Evolutionary conservation across 2,329 filamentous ascomycete genomes (phyloP), one percentile per base, ranked within the genome.

Genomic region (Tolypocladium guangdongense): DNA sequence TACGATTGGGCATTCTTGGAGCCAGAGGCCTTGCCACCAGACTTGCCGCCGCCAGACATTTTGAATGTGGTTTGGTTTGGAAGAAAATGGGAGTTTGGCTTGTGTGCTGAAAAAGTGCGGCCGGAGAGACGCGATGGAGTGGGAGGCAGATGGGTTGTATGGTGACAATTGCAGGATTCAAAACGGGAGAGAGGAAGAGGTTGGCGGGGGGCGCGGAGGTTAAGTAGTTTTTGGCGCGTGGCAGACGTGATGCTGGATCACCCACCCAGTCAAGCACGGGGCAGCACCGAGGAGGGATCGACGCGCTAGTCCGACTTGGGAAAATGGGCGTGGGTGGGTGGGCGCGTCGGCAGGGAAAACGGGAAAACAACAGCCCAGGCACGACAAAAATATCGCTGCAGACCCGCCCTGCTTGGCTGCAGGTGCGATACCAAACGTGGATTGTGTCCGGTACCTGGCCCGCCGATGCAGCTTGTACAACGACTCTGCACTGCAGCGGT

Each of bases 11-110:
- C 88, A 82, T 88, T 95, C 90, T 99, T 99, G 81, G 88, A 87
- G 80, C 91, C 90, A 80, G 88, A 92, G 81, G 92, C 91, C 87
- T 97, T 97, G 86, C 93, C 93, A 78, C 93, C 93, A 80, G 92
- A 96, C 81, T 99, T 99, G 78, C 93, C 93, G 77, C 92, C 92
- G 84, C 92, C 92, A 90, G 93, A 95, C 93, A 99, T 99, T 88
- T 89, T 96, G 86, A 82, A 68, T 63, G 62, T 68, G 66, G 38
- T 37, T 68, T 66, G 62, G 63, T 64, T 45, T 49, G 62, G 60
- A 58, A 55, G 12, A n/a, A 43, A 27, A 43, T 7, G 22, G 39
- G 22, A 4, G 14, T 8, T 43, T 43, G 12, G 22, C 14, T 27
- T 27, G 39, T 3, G 14, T 2, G n/a, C n/a, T 43, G 22, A 22